Conservation (phyloP, 345 rosid species). For the Anacardium occidentale region DNA sequence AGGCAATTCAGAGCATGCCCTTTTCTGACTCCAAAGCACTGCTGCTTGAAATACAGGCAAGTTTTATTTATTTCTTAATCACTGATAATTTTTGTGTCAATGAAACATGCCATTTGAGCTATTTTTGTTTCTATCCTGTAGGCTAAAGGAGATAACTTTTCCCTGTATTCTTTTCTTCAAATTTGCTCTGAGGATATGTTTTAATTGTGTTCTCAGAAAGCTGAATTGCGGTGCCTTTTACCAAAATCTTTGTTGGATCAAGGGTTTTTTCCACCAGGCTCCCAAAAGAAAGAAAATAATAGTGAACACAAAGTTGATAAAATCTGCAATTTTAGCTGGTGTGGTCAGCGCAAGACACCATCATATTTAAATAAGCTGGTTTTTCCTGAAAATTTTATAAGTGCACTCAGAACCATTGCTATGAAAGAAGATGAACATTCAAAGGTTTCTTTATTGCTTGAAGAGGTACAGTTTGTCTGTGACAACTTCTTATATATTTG, state of each 20-base stretch:
- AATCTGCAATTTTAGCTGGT: constrained; percentile 74
- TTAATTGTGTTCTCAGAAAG: constrained; percentile 49
- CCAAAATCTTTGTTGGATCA: constrained; percentile 58
- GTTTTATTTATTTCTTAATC: constrained; percentile 6
- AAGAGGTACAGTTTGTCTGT: constrained; percentile 57
- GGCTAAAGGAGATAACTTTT: neutral
- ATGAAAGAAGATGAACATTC: constrained; percentile 75
- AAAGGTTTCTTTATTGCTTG: constrained; percentile 67
- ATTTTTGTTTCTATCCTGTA: neutral
- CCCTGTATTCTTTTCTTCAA: constrained; percentile 3
- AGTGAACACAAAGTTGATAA: constrained; percentile 20
- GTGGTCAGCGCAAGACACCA: constrained; percentile 79
- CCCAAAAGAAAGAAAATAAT: constrained; percentile 36
- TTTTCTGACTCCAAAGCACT: constrained; percentile 74
- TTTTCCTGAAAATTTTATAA: constrained; percentile 77
- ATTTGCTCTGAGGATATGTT: constrained; percentile 15
- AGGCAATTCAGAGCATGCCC: constrained; percentile 62
- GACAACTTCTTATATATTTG: neutral
- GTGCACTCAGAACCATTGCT: constrained; percentile 77
- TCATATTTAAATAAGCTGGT: constrained; percentile 71
- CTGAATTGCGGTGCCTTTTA: constrained; percentile 77
- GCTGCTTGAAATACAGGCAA: constrained; percentile 87
- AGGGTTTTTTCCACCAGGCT: constrained; percentile 55
- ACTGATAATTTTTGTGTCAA: neutral
- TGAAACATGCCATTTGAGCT: neutral